Conservation (phyloP, 148 eudicot genomes). For the Drosera capensis region DNA sequence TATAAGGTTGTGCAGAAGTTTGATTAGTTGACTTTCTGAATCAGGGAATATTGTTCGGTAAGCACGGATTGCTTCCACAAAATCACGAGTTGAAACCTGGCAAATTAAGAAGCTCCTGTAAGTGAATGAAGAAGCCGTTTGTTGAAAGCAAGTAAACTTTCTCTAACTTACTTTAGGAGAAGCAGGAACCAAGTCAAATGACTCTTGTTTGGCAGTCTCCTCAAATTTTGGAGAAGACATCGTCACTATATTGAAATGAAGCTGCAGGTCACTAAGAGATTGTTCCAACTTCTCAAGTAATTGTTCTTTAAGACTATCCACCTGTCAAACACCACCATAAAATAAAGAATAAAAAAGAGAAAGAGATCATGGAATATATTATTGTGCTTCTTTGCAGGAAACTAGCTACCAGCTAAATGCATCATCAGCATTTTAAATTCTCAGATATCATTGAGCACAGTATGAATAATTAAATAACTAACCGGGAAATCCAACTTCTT, state of each 20-base stretch:
- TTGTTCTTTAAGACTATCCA: conserved; percentile 67
- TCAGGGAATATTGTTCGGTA: conserved; percentile 78
- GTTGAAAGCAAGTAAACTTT: not conserved
- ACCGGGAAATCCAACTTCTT: conserved; percentile 97
- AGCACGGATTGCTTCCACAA: conserved; percentile 92
- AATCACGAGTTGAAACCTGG: conserved; percentile 67
- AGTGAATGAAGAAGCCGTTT: not conserved
- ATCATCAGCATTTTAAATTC: not conserved
- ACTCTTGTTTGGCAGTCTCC: conserved; percentile 25
- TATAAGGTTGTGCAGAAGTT: conserved; percentile 55
- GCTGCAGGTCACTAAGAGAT: conserved; percentile 57
- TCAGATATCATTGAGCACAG: too few relatives aligned
- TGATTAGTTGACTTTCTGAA: conserved; percentile 64
- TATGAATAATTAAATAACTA: conserved; percentile 16
- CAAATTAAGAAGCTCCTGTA: conserved; percentile 7
- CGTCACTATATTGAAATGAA: conserved; percentile 29
- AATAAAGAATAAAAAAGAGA: not conserved
- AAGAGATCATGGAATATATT: too few relatives aligned
- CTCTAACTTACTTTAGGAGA: conserved; percentile 44
- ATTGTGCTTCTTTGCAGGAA: too few relatives aligned
- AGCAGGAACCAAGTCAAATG: conserved; percentile 21
- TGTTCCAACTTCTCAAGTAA: conserved; percentile 84
- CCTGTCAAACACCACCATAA: conserved; percentile 20
- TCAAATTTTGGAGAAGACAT: conserved; percentile 18
- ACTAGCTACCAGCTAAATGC: too few relatives aligned